Evolutionary conservation across 805 yeast genomes (phyloP), one percentile per base, ranked within the genome.

Genomic region (Lachancea fermentati): DNA sequence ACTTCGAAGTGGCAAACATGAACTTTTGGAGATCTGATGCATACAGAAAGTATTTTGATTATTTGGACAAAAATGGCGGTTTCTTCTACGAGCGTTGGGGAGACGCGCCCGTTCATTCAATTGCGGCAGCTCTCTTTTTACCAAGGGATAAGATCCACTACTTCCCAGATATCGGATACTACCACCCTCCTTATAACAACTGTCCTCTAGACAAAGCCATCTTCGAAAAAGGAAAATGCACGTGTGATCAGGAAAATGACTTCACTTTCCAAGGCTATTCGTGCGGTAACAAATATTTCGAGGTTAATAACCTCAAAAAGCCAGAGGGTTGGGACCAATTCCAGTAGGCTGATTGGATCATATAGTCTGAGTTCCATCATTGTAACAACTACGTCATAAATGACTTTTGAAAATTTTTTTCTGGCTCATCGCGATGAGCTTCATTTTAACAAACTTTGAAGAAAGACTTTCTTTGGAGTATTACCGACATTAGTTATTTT

Each of bases 81-180:
- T 87, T 87, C 67, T 87, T 83, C 68, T 87, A 86, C 62, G 88
- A 84, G 69, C 75, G 95, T 65, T 85, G 95, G 96, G 95, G 95
- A 52, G 96, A 86, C 63, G 95, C 95, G 19, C 96, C 96, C 26
- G 81, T 86, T 36, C 96, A 86, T 63, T 83, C 94, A 4, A 79
- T 86, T 54, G 96, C 93, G 24, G 95, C 85, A 15, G 68, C 93
- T 4, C 67, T 87, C 49, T 84, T 87, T 67, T 58, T 85, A 61
- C 78, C 83, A 40, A 77, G 74, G 59, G 78, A 76, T 46, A 69
- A 80, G 55, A 66, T 87, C 36, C 95, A 87, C 57, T 78, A 82
- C 71, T 88, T 88, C 59, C 82, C 77, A 44, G 95, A 86, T 55
- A 75, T 86, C 47, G 95, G 95, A 37, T 86, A 87, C 64, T 83